These are phyloP conservation scores for Dalechampia spathulata DNA, from an alignment of 441 rosid species.

Conservation along the genomic window DNA sequence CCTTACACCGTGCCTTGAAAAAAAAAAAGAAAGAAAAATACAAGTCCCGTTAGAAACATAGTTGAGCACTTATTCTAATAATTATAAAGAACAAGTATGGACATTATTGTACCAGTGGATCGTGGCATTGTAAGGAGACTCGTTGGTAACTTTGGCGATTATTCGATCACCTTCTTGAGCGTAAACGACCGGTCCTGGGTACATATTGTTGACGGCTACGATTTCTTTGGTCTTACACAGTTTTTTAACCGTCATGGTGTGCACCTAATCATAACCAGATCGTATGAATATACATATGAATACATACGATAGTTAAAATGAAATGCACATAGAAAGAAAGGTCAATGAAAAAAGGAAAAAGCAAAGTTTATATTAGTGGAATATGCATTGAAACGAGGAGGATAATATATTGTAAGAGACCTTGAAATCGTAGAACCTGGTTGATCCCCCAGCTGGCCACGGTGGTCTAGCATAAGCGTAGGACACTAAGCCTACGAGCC, in stretches of 20 bases:
- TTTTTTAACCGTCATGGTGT: slow-evolving; percentile 47
- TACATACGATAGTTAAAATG: too few relatives aligned
- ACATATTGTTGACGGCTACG: slow-evolving; percentile 56
- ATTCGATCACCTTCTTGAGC: slow-evolving; percentile 70
- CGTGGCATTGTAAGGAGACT: slow-evolving; percentile 67
- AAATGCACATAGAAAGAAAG: too few relatives aligned
- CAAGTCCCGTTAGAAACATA: too few relatives aligned
- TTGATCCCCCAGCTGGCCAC: slow-evolving; percentile 36
- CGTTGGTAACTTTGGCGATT: slow-evolving; percentile 54
- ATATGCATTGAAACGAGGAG: too few relatives aligned
- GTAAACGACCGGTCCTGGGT: slow-evolving; percentile 67
- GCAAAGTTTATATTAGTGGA: too few relatives aligned
- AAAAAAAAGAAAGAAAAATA: too few relatives aligned
- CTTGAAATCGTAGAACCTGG: slow-evolving; percentile 75
- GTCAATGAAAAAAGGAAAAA: too few relatives aligned
- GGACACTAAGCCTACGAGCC: slow-evolving; percentile 20
- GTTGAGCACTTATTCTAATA: too few relatives aligned
- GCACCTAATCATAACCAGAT: slow-evolving; percentile 31
- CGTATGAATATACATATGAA: background rate
- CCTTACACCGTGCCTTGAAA: slow-evolving; percentile 71
- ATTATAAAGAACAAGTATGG: too few relatives aligned
- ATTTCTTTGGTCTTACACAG: slow-evolving; percentile 61
- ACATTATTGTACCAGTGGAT: slow-evolving; percentile 53
- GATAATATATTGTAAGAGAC: slow-evolving; percentile 17
- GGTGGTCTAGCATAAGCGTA: slow-evolving; percentile 14